Percentiles rank a stretch among this genome's conserved stretches.
Conservation (phyloP, 2,329 filamentous ascomycete species). For the Ceratocystis cubensis region DNA sequence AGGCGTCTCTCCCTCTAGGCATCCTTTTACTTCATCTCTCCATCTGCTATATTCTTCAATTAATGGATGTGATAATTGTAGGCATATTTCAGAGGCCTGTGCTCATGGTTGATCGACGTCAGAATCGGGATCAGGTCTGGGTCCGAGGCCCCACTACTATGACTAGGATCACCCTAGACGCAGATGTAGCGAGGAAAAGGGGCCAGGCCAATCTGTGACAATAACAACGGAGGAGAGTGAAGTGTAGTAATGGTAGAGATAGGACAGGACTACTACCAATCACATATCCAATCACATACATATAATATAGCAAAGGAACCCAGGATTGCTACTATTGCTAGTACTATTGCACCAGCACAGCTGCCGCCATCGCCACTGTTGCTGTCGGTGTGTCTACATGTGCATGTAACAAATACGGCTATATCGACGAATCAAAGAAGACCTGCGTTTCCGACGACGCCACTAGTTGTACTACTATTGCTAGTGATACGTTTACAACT, state of each 20-base stretch:
- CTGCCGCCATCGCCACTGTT: no score
- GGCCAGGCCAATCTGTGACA: constrained; percentile 2
- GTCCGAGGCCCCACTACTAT: constrained; percentile 14
- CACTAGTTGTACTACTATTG: background rate
- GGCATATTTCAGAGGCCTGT: constrained; percentile 9
- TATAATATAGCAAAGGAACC: background rate
- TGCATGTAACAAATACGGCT: no score
- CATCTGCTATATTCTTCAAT: no score
- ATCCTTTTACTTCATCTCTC: background rate
- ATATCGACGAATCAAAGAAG: no score
- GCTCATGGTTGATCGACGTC: constrained; percentile 17
- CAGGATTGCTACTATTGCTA: background rate
- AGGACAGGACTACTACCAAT: background rate
- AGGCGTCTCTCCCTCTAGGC: background rate
- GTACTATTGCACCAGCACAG: background rate
- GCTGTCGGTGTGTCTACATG: no score
- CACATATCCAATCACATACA: background rate
- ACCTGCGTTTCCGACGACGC: background rate
- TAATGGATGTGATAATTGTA: no score
- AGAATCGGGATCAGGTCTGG: constrained; percentile 14
- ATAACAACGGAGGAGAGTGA: background rate
- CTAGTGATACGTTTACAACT: background rate
- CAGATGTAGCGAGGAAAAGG: constrained; percentile 12
- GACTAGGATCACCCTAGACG: constrained; percentile 8
- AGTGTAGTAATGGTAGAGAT: background rate